These are phyloP conservation scores for Leccinum truebloodii DNA, from an alignment of 768 basidiomycete genomes.

Conservation along the genomic window DNA sequence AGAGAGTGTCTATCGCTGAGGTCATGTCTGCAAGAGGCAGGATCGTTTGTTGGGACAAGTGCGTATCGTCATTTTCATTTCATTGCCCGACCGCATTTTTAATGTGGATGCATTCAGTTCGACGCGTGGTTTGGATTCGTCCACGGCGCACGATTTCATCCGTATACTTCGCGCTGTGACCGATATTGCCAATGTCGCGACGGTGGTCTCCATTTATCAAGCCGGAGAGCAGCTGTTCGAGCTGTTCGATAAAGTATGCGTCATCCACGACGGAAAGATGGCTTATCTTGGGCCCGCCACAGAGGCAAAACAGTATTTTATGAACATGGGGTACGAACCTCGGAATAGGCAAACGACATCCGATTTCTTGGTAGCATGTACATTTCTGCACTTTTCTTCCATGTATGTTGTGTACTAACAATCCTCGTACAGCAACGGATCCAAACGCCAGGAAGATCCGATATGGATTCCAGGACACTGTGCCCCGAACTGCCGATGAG, in stretches of 20 bases:
- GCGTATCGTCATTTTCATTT: conserved; percentile 18
- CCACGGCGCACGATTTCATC: conserved; percentile 73
- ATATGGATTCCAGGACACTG: conserved; percentile 36
- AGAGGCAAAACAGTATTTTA: conserved; percentile 5
- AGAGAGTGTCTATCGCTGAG: conserved; percentile 79
- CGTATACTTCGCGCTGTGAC: conserved; percentile 65
- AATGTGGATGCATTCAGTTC: conserved; percentile 42
- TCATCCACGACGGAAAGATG: conserved; percentile 13
- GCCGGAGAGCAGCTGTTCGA: conserved; percentile 68
- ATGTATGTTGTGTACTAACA: neutral
- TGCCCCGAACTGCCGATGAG: conserved; percentile 57
- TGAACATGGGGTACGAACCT: conserved; percentile 42
- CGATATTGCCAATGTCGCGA: conserved; percentile 53
- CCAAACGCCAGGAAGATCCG: conserved; percentile 56
- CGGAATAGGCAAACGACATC: conserved; percentile 58
- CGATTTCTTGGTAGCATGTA: conserved; percentile 55
- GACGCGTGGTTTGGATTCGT: conserved; percentile 64
- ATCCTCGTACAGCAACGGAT: conserved; percentile 46
- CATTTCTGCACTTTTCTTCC: conserved; percentile 31
- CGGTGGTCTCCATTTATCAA: conserved; percentile 85
- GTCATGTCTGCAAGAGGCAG: conserved; percentile 60
- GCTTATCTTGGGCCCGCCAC: conserved; percentile 7
- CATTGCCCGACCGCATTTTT: neutral
- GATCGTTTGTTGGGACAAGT: conserved; percentile 81
- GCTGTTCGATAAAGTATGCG: conserved; percentile 55